Base-by-base conservation (phyloP, 176 grass and related monocot species). In the Sorghum bicolor region DNA sequence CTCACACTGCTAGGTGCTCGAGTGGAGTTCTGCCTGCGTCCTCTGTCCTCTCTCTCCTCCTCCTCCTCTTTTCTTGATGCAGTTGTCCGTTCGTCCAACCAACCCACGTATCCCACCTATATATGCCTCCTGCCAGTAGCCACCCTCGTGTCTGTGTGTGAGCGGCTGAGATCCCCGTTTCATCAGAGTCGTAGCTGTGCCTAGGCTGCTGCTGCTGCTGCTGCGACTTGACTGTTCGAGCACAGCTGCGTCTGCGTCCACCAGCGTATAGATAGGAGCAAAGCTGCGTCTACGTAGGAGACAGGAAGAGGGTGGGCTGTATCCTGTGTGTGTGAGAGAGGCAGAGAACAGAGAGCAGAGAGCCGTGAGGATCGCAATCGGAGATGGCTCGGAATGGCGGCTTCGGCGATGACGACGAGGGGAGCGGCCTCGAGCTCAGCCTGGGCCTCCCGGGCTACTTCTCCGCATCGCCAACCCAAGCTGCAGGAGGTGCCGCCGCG, bases 391-490 rank as follows among this genome's bases (percentile, higher is more conserved):
- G 78, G 88, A 90, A 85, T 26, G 87, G 94, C 14, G 67, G 94
- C 14, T 89, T 91, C 69, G 69, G 86, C 45, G 79, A 71, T 22
- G 84, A 71, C 5, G 84, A 72, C 16, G 92, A 93, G 26, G 91
- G 86, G 57, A 92, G 64, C 15, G 87, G 85, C 41, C 87, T 94
- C 5, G 92, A 92, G 91, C 87, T 94, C 19, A 92, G 94, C 83
- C 89, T 97, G 2, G 87, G 75, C 6, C 71, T 88, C 57, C 94
- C 91, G 57, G 78, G 75, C 22, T 90, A 86, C 88, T 90, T 74
- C 79, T 73, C 66, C 40, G 10, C 34, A 9, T 52, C 77, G n/a
- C 77, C 64, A 15, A 9, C 6, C 58, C 86, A 75, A 81, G 61
- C 64, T 28, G 44, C 80, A 81, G 91, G 86, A 81, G 91, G 86